Conservation (phyloP, 371 early-diverging fungal species). For the Apophysomyces elegans region DNA sequence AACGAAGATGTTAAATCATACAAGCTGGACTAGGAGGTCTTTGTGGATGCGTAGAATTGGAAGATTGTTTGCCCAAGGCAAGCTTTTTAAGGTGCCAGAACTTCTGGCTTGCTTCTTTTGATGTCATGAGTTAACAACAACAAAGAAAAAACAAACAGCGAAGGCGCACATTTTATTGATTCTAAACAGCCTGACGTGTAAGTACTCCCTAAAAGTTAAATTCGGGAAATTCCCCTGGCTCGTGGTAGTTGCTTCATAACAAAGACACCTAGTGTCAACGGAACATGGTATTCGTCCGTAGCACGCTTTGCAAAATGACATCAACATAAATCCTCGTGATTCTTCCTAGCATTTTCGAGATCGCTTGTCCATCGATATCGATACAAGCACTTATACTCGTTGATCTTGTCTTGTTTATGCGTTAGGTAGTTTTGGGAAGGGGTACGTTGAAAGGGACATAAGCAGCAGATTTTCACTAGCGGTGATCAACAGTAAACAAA, state of each 20-base stretch:
- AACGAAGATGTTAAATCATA: neutral
- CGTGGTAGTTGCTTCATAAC: neutral
- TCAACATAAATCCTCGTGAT: too few relatives aligned
- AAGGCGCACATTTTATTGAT: neutral
- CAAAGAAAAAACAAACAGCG: conserved; percentile 4
- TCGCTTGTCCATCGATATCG: neutral
- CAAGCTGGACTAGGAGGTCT: conserved; percentile 4
- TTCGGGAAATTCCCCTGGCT: neutral
- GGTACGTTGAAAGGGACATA: conserved; percentile 7
- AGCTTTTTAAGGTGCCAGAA: conserved; percentile 14
- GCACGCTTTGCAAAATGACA: too few relatives aligned
- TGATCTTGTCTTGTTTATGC: neutral
- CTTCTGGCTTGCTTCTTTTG: neutral
- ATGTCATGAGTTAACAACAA: neutral
- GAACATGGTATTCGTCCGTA: neutral
- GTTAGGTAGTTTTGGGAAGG: neutral
- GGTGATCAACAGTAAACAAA: neutral
- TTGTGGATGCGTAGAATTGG: neutral
- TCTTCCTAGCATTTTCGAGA: too few relatives aligned
- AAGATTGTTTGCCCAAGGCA: conserved; percentile 10
- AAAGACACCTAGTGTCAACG: neutral
- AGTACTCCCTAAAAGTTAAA: conserved; percentile 7
- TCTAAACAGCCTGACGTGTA: neutral
- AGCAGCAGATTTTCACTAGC: neutral
- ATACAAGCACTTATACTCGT: neutral